Evolutionary conservation across 345 rosid species (phyloP), one percentile per base, ranked within the genome.

Genomic region (Eucalyptus polyanthemos): DNA sequence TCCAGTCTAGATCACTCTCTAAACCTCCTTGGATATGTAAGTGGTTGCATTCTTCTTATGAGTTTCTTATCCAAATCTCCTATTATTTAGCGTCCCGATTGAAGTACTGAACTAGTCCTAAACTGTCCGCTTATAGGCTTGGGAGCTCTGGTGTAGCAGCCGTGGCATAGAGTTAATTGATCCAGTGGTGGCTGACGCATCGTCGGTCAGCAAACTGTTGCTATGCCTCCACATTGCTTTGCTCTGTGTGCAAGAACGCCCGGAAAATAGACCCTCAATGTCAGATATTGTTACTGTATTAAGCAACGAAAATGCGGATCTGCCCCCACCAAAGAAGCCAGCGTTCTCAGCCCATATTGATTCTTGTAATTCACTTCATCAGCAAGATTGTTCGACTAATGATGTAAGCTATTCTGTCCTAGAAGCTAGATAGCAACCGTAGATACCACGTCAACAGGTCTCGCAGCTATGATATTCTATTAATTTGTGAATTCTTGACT

Each of bases 181-280:
- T 51, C 88, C 88, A 19, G 5, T 60, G 14, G 60, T 53, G 69
- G 67, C 21, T 6, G 49, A 53, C 29, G 13, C 88, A 19, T 54
- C 69, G 6, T 87, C 88, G 19, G 13, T 8, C 56, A n/a, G 24
- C 60, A 29, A 88, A 21, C 11, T 69, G 62, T 83, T 90, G 69
- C 40, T 50, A 60, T 92, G 91, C 89, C 86, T 91, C 86, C 91
- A 90, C 42, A 54, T 92, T 24, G 93, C 91, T 25, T 89, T 91
- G 22, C n/a, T 93, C 45, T 93, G 93, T 42, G 91, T 91, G 58
- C 93, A 93, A 86, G 91, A 93, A 14, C 12, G 44, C 25, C 88
- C 89, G 50, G 72, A 54, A 34, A 90, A 91, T 50, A 76, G 94
- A 47, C 93, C 93, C 34, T 69, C 89, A 29, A 91, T 81, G 92